Percentiles rank a stretch among this genome's conserved stretches.
phyloP scores from a whole-genome alignment of 2,329 filamentous ascomycete genomes.

The Fusarium keratoplasticum region DNA sequence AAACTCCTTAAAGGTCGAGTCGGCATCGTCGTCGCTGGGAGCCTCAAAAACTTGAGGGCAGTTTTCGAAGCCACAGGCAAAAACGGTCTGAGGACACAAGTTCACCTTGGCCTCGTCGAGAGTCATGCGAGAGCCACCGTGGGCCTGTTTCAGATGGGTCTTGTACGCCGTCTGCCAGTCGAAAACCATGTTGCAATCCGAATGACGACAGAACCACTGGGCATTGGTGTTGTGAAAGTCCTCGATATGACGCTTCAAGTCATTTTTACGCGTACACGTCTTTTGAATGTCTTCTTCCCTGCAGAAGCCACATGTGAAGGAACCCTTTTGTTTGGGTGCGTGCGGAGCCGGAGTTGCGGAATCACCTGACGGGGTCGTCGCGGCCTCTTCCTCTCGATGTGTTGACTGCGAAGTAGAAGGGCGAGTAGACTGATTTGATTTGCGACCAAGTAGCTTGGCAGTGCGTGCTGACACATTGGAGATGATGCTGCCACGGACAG shows the following conservation, averaged over 20 bases:
- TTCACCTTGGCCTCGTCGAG: conserved; percentile 57
- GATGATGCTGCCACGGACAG: conserved; percentile 54
- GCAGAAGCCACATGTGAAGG: conserved; percentile 56
- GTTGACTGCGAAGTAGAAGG: conserved; percentile 32
- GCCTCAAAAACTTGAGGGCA: conserved; percentile 60
- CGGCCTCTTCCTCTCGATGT: conserved; percentile 38
- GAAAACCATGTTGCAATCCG: conserved; percentile 57
- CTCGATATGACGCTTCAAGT: conserved; percentile 62
- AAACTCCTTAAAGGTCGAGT: conserved; percentile 57
- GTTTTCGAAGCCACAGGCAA: conserved; percentile 61
- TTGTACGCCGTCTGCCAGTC: conserved; percentile 63
- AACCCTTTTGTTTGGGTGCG: conserved; percentile 52
- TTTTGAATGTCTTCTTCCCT: conserved; percentile 55
- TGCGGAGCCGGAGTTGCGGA: conserved; percentile 45
- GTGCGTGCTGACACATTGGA: conserved; percentile 54
- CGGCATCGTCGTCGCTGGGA: conserved; percentile 52
- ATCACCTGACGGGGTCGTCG: conserved; percentile 38
- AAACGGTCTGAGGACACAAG: conserved; percentile 60
- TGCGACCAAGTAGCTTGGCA: conserved; percentile 50
- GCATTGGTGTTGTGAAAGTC: conserved; percentile 61
- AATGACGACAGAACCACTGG: conserved; percentile 59
- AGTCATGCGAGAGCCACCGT: conserved; percentile 56
- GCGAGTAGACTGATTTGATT: conserved; percentile 34
- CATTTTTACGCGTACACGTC: conserved; percentile 60
- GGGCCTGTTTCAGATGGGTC: conserved; percentile 58